phyloP scores from a whole-genome alignment of 441 rosid species.

The Erodium moschatum region DNA sequence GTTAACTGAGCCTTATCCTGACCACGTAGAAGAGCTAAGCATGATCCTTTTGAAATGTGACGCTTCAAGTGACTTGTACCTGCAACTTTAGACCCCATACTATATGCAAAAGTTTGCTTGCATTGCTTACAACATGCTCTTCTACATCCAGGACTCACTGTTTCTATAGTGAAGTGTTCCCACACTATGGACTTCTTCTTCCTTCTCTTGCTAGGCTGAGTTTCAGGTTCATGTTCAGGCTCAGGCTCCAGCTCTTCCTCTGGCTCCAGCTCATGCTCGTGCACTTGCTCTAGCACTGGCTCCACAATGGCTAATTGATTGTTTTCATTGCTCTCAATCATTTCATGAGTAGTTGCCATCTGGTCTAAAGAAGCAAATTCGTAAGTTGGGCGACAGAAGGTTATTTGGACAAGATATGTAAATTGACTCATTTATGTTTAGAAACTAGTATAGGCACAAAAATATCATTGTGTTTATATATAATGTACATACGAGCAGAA shows the following conservation, averaged over 20 bases:
- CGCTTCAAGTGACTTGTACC: constrained; percentile 77
- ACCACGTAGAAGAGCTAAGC: constrained; percentile 46
- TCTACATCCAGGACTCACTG: constrained; percentile 45
- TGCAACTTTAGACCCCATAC: constrained; percentile 58
- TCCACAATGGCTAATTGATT: constrained; percentile 4
- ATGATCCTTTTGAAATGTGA: constrained; percentile 63
- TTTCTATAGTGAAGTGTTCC: constrained; percentile 62
- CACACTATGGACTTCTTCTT: constrained; percentile 69
- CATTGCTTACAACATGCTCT: constrained; percentile 67
- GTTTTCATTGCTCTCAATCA: constrained; percentile 24
- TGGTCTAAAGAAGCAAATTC: constrained; percentile 21
- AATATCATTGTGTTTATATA: too few relatives aligned
- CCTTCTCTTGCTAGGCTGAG: constrained; percentile 55
- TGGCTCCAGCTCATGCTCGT: background rate
- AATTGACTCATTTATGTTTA: too few relatives aligned
- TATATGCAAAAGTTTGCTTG: constrained; percentile 66
- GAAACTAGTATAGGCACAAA: too few relatives aligned
- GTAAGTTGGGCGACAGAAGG: constrained; percentile 15
- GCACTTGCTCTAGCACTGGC: background rate
- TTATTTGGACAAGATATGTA: background rate
- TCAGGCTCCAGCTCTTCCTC: background rate
- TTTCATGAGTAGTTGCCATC: constrained; percentile 25
- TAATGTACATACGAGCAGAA: too few relatives aligned
- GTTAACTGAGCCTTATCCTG: constrained; percentile 38
- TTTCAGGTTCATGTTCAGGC: constrained; percentile 18